phyloP scores from a whole-genome alignment of 2,329 filamentous ascomycete species.

The Xylariales sp. region DNA sequence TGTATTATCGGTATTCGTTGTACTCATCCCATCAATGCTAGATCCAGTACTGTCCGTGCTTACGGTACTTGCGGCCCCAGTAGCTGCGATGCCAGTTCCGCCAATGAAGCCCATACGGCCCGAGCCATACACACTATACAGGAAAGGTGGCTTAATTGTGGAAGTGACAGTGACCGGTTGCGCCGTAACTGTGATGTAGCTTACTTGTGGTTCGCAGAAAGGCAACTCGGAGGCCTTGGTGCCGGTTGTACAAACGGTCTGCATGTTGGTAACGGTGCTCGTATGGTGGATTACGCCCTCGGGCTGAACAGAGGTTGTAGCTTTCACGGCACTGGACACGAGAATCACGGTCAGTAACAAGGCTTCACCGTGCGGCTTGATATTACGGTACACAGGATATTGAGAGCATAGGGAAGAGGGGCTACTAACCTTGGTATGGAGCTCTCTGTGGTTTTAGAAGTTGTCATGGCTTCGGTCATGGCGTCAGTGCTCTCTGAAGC shows the following conservation, averaged over 20 bases:
- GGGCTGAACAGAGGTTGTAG: not conserved
- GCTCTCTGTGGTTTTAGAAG: not conserved
- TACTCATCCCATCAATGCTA: not conserved
- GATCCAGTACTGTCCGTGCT: not conserved
- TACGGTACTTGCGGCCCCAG: no score
- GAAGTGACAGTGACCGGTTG: slow-evolving; percentile 2
- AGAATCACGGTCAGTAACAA: not conserved
- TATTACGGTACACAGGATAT: not conserved
- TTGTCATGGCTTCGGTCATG: not conserved
- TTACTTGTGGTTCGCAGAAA: slow-evolving; percentile 1
- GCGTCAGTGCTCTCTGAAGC: not conserved
- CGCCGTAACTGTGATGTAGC: slow-evolving; percentile 5
- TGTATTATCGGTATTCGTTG: not conserved
- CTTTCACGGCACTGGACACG: no score
- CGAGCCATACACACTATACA: not conserved
- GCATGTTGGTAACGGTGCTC: slow-evolving; percentile 1
- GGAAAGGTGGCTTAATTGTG: slow-evolving; percentile 2
- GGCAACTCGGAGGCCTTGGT: not conserved
- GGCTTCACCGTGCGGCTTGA: not conserved
- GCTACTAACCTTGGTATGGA: slow-evolving; percentile 1
- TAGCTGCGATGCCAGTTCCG: not conserved
- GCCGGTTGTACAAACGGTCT: not conserved
- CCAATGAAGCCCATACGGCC: not conserved
- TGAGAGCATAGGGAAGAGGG: not conserved
- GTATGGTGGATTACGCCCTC: not conserved